Conservation (phyloP, 2,329 filamentous ascomycete species). For the Dactylellina cionopaga region DNA sequence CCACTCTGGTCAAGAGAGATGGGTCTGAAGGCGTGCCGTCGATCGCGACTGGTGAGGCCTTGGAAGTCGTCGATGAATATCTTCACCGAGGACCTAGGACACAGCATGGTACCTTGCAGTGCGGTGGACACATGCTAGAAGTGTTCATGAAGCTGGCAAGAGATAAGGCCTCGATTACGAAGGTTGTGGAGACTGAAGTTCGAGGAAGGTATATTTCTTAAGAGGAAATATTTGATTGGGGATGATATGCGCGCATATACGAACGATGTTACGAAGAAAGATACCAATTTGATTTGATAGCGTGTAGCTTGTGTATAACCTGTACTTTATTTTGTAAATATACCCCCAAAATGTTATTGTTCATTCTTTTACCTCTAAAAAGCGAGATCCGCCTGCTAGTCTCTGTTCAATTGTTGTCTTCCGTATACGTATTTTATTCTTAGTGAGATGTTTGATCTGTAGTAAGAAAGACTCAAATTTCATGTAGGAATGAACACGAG, state of each 20-base stretch:
- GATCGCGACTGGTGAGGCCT: slow-evolving; percentile 33
- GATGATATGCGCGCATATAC: no score
- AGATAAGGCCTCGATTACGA: slow-evolving; percentile 41
- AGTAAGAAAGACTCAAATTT: no score
- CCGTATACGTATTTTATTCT: no score
- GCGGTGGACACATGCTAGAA: slow-evolving; percentile 44
- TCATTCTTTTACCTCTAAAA: no score
- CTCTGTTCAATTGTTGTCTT: no score
- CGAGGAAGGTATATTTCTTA: slow-evolving; percentile 17
- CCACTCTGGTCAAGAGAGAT: slow-evolving; percentile 21
- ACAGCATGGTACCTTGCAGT: slow-evolving; percentile 43
- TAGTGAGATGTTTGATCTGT: no score
- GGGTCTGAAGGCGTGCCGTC: not conserved
- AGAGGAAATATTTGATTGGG: not conserved
- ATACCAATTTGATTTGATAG: slow-evolving; percentile 44
- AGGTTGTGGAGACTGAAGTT: slow-evolving; percentile 30
- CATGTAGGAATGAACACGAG: no score
- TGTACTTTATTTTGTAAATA: slow-evolving; percentile 12
- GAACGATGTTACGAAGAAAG: no score
- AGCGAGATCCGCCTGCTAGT: no score
- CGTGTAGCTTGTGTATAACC: not conserved
- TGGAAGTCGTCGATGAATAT: slow-evolving; percentile 30
- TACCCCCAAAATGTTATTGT: not conserved
- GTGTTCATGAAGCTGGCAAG: slow-evolving; percentile 44
- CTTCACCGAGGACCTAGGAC: slow-evolving; percentile 37